Conservation (phyloP, 805 yeast species). For the Candida dajiaensis region DNA sequence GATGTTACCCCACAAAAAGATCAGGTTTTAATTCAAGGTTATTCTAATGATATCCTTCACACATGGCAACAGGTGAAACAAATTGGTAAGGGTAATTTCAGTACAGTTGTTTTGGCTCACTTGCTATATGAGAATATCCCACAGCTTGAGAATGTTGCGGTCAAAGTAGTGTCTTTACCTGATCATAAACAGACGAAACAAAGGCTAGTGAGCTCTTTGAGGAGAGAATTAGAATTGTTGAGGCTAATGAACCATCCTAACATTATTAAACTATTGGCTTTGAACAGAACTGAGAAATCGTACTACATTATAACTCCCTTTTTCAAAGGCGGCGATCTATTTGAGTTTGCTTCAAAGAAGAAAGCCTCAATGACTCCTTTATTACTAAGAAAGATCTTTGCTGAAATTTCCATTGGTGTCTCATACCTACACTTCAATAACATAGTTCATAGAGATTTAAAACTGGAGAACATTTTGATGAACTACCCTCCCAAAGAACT, state of each 20-base stretch:
- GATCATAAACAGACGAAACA: conserved; percentile 36
- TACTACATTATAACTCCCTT: conserved; percentile 61
- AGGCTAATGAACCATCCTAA: conserved; percentile 58
- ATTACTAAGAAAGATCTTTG: conserved; percentile 55
- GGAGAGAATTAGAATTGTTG: conserved; percentile 72
- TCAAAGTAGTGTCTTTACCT: conserved; percentile 54
- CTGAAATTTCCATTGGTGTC: conserved; percentile 67
- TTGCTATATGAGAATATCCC: conserved; percentile 16
- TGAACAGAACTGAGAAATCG: conserved; percentile 23
- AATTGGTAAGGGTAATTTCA: conserved; percentile 66
- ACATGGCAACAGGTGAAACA: conserved; percentile 32
- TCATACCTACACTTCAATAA: conserved; percentile 59
- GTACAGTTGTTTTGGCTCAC: conserved; percentile 51
- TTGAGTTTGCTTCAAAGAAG: conserved; percentile 48
- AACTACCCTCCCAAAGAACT: conserved; percentile 33
- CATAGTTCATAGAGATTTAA: conserved; percentile 87
- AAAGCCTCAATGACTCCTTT: conserved; percentile 39
- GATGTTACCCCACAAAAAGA: background rate
- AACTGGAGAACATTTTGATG: conserved; percentile 76
- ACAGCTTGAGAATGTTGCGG: conserved; percentile 44
- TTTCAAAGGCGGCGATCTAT: conserved; percentile 82
- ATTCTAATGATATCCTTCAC: conserved; percentile 11
- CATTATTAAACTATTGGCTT: conserved; percentile 55
- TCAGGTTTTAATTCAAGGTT: conserved; percentile 10
- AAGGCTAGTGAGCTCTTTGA: conserved; percentile 54